Conservation (phyloP, 2,329 filamentous ascomycete genomes). For the Exophiala spinifera region DNA sequence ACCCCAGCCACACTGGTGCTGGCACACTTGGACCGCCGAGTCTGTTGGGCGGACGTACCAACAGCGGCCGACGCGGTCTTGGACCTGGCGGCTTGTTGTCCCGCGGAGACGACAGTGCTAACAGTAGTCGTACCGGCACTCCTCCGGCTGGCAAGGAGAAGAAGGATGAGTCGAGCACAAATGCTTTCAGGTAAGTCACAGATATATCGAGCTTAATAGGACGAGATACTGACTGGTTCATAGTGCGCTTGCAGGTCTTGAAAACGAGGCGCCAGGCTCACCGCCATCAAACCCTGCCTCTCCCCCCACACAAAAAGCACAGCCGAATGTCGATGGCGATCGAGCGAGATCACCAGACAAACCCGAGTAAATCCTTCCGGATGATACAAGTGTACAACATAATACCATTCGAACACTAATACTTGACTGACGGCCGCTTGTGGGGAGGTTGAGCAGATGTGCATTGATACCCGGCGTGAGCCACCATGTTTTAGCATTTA, state of each 20-base stretch:
- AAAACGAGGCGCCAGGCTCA: conserved; percentile 47
- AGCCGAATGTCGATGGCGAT: conserved; percentile 43
- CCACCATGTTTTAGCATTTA: conserved; percentile 27
- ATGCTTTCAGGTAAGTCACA: conserved; percentile 85
- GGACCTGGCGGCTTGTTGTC: conserved; percentile 70
- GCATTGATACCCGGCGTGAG: conserved; percentile 30
- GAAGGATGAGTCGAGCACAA: conserved; percentile 69
- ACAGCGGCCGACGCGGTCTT: conserved; percentile 75
- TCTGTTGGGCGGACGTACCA: conserved; percentile 84
- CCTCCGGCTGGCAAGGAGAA: conserved; percentile 62
- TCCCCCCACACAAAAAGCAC: conserved; percentile 46
- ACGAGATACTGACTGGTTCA: conserved; percentile 19
- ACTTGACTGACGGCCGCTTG: conserved; percentile 27
- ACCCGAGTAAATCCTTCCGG: conserved; percentile 19
- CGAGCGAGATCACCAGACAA: conserved; percentile 45
- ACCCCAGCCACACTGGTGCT: conserved; percentile 56
- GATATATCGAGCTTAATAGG: neutral
- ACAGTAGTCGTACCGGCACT: conserved; percentile 85
- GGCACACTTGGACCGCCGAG: conserved; percentile 74
- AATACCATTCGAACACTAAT: conserved; percentile 25
- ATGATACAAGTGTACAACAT: conserved; percentile 29
- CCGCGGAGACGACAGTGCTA: conserved; percentile 78
- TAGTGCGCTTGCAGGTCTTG: conserved; percentile 48
- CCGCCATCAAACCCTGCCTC: conserved; percentile 49
- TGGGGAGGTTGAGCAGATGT: conserved; percentile 27